Evolutionary conservation across 371 early-diverging fungal species (phyloP).

Genomic region (Syncephalastrum racemosum): DNA sequence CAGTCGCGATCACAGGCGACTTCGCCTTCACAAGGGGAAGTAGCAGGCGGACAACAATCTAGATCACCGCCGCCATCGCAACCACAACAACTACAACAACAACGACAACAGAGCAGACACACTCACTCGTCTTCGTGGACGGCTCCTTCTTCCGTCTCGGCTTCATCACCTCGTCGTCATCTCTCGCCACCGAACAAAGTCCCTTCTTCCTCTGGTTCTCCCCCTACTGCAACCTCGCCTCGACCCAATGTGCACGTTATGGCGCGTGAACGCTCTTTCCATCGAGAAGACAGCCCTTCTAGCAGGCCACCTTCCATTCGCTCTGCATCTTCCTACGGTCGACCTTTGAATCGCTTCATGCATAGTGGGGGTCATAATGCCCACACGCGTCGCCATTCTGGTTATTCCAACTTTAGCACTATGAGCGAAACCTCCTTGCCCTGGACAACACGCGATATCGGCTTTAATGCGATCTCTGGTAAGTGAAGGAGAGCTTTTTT

Average conservation of each 20-base stretch:
- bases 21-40: too few species aligned
- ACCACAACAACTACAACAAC: too few species aligned
- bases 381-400: conserved; percentile 51
- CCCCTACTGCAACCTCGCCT: conserved; percentile 6
- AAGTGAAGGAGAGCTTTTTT: neutral
- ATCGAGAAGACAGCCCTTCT: conserved; percentile 31
- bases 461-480: conserved; percentile 61
- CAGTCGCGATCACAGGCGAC: too few species aligned
- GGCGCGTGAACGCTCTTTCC: conserved; percentile 38
- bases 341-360: conserved; percentile 25
- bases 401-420: conserved; percentile 58
- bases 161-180: too few species aligned
- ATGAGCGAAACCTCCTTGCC: conserved; percentile 63
- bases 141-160: too few species aligned
- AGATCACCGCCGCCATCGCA: too few species aligned
- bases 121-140: too few species aligned
- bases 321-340: conserved; percentile 41
- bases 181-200: too few species aligned
- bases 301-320: conserved; percentile 43
- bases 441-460: conserved; percentile 66
- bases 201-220: too few species aligned
- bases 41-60: too few species aligned
- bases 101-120: too few species aligned
- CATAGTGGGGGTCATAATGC: conserved; percentile 29
- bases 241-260: conserved; percentile 14